These are phyloP conservation scores for Ophiocordyceps camponoti-rufipedis DNA, from an alignment of 2,329 filamentous ascomycete genomes.

Conservation along the genomic window DNA sequence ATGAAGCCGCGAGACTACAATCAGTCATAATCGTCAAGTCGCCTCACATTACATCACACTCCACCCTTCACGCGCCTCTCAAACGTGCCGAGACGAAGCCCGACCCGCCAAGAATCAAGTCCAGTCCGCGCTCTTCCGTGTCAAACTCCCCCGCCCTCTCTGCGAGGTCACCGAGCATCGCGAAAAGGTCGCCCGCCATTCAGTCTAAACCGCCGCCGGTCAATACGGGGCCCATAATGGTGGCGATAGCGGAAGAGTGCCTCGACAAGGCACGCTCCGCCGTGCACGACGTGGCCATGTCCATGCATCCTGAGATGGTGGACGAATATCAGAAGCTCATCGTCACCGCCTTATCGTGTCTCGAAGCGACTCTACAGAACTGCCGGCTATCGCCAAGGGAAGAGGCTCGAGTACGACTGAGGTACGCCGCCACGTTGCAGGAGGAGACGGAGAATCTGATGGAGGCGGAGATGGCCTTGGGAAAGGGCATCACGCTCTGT, in stretches of 20 bases:
- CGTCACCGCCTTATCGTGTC: conserved; percentile 52
- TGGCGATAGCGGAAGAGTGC: conserved; percentile 61
- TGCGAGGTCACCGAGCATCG: conserved; percentile 19
- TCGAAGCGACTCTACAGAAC: conserved; percentile 50
- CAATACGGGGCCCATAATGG: conserved; percentile 40
- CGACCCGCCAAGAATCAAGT: conserved; percentile 10
- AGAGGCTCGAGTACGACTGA: conserved; percentile 50
- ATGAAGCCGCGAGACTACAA: conserved; percentile 2
- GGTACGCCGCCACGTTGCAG: conserved; percentile 52
- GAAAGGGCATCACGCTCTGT: conserved; percentile 52
- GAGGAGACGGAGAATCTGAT: conserved; percentile 62
- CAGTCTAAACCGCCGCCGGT: conserved; percentile 21
- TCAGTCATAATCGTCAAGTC: conserved; percentile 1
- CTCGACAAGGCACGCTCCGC: conserved; percentile 44
- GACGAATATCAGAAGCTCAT: conserved; percentile 56
- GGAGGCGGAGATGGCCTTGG: conserved; percentile 54
- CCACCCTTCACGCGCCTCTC: conserved; percentile 2
- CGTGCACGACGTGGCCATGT: conserved; percentile 25
- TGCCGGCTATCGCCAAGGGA: conserved; percentile 41
- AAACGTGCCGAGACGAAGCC: conserved; percentile 3
- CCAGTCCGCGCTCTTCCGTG: conserved; percentile 20
- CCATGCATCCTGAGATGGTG: conserved; percentile 22
- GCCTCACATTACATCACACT: conserved; percentile 4
- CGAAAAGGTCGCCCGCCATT: conserved; percentile 22
- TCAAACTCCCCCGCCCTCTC: conserved; percentile 23